phyloP scores from a whole-genome alignment of 352 stramenopile genomes.

The Globisporangium paroecandrum region DNA sequence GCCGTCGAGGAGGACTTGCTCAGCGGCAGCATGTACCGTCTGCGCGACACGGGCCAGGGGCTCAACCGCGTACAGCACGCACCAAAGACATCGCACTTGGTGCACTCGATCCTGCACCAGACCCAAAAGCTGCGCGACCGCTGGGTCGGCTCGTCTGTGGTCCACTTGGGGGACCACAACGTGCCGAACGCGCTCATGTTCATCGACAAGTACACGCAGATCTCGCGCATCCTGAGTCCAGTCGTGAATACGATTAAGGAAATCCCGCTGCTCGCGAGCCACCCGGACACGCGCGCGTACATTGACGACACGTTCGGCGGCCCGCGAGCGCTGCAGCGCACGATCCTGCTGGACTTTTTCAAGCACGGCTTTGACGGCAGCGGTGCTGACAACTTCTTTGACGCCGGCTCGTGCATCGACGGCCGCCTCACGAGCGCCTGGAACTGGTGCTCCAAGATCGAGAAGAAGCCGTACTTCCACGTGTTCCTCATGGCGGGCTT shows the following conservation, averaged over 20 bases:
- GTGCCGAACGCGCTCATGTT: slow-evolving; percentile 95
- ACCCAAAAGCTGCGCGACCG: slow-evolving; percentile 41
- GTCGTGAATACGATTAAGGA: slow-evolving; percentile 60
- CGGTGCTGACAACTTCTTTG: slow-evolving; percentile 86
- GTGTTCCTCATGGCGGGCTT: slow-evolving; percentile 91
- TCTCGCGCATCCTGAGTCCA: slow-evolving; percentile 61
- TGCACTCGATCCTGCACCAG: slow-evolving; percentile 47
- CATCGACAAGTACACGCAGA: slow-evolving; percentile 96
- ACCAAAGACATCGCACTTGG: slow-evolving; percentile 47
- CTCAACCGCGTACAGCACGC: slow-evolving; percentile 68
- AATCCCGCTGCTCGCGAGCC: slow-evolving; percentile 34
- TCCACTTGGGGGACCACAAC: slow-evolving; percentile 94
- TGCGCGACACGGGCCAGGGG: slow-evolving; percentile 62
- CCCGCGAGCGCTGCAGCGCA: slow-evolving; percentile 64
- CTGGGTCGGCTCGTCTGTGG: slow-evolving; percentile 88
- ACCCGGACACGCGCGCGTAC: slow-evolving; percentile 56
- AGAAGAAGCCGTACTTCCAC: slow-evolving; percentile 90
- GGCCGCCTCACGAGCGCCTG: slow-evolving; percentile 89
- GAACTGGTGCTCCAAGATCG: slow-evolving; percentile 92
- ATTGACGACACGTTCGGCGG: slow-evolving; percentile 73
- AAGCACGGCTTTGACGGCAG: slow-evolving; percentile 92
- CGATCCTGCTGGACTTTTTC: slow-evolving; percentile 91
- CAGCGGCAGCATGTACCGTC: slow-evolving; percentile 44
- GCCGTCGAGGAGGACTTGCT: slow-evolving; percentile 60
- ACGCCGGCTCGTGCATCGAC: slow-evolving; percentile 88